A percentile compares a stretch with the other conserved stretches of the same genome.
phyloP scores from a whole-genome alignment of 768 basidiomycete genomes.

The Suillus subluteus region DNA sequence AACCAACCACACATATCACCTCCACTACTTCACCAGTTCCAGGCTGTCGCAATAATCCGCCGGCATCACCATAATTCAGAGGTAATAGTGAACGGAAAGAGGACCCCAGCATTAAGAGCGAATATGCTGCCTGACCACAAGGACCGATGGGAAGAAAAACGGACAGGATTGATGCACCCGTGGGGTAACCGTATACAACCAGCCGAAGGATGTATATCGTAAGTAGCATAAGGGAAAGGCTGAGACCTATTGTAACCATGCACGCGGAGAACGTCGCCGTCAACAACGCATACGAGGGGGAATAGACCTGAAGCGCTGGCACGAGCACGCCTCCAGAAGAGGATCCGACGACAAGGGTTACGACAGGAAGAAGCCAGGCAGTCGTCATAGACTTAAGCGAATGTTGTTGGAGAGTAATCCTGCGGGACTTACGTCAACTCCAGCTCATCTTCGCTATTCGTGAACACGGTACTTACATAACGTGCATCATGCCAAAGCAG shows the following conservation, averaged over 20 bases:
- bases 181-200: slow-evolving; percentile 57
- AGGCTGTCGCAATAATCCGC: slow-evolving; percentile 37
- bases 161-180: slow-evolving; percentile 51
- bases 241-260: slow-evolving; percentile 57
- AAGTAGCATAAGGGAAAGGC: slow-evolving; percentile 67
- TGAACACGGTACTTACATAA: slow-evolving; percentile 54
- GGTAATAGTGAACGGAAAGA: slow-evolving; percentile 45
- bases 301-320: slow-evolving; percentile 47
- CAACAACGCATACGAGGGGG: slow-evolving; percentile 52
- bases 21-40: slow-evolving; percentile 45
- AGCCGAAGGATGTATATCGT: slow-evolving; percentile 65
- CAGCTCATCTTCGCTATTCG: slow-evolving; percentile 28
- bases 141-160: slow-evolving; percentile 79
- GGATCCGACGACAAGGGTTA: slow-evolving; percentile 71
- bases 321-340: slow-evolving; percentile 69
- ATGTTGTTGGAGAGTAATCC: slow-evolving; percentile 62
- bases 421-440: slow-evolving; percentile 29
- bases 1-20: slow-evolving; percentile 47
- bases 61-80: slow-evolving; percentile 33
- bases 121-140: slow-evolving; percentile 66
- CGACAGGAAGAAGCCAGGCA: slow-evolving; percentile 76
- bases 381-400: slow-evolving; percentile 58
- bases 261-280: slow-evolving; percentile 59
- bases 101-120: slow-evolving; percentile 58
- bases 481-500: slow-evolving; percentile 63